A percentile compares a stretch with the other conserved stretches of the same genome.
These are phyloP conservation scores for Exophiala viscosa DNA, from an alignment of 2,329 filamentous ascomycete genomes.

Conservation along the genomic window DNA sequence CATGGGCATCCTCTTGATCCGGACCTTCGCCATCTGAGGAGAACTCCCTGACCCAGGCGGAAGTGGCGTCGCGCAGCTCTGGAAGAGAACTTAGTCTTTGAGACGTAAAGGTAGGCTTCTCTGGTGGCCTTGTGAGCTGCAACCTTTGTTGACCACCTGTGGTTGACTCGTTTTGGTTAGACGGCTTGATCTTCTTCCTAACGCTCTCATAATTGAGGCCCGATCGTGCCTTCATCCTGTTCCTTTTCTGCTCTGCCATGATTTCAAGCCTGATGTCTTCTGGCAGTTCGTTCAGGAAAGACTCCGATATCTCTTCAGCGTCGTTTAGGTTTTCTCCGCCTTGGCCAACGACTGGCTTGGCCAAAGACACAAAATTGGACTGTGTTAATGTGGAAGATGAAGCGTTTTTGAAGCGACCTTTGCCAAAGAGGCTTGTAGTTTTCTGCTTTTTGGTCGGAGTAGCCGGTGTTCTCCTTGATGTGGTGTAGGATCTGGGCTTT, in stretches of 20 bases:
- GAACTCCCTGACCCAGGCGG: constrained; percentile 72
- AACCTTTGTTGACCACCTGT: constrained; percentile 38
- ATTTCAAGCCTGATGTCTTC: constrained; percentile 76
- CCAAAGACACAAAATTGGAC: constrained; percentile 61
- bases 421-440: constrained; percentile 36
- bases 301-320: constrained; percentile 54
- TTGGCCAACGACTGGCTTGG: constrained; percentile 20
- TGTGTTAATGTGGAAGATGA: constrained; percentile 63
- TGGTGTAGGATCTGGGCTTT: constrained; percentile 37
- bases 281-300: constrained; percentile 78
- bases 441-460: constrained; percentile 66
- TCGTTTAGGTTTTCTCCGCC: constrained; percentile 26
- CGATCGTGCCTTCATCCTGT: constrained; percentile 56
- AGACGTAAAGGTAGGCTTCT: constrained; percentile 60
- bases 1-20: constrained; percentile 70
- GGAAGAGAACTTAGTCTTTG: constrained; percentile 51
- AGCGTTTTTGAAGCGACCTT: constrained; percentile 49
- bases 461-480: constrained; percentile 42
- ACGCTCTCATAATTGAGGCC: constrained; percentile 44
- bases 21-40: constrained; percentile 73
- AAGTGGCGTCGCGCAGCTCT: constrained; percentile 71
- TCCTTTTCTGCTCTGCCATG: constrained; percentile 65
- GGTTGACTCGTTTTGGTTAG: constrained; percentile 12
- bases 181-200: constrained; percentile 28
- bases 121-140: constrained; percentile 48